Evolutionary conservation across 2,329 filamentous ascomycete species (phyloP).

Genomic region (Zopfia rhizophila): DNA sequence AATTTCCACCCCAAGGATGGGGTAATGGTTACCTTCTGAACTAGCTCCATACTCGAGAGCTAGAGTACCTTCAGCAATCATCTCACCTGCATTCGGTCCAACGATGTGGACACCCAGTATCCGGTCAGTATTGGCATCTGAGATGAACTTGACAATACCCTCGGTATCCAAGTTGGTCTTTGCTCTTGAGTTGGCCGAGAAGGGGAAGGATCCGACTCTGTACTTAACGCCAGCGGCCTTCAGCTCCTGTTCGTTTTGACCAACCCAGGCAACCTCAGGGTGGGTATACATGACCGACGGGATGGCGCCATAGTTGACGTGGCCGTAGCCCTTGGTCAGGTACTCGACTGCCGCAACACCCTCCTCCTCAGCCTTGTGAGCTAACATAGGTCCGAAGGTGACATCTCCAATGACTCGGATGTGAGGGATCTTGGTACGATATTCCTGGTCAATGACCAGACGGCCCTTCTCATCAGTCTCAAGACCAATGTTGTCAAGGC

Average conservation of each 20-base stretch:
- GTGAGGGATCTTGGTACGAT: slow-evolving; percentile 96
- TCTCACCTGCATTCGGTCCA: slow-evolving; percentile 94
- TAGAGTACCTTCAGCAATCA: slow-evolving; percentile 97
- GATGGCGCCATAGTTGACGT: slow-evolving; percentile 98
- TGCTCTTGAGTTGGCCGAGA: slow-evolving; percentile 96
- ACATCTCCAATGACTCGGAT: slow-evolving; percentile 96
- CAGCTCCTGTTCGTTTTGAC: slow-evolving; percentile 95
- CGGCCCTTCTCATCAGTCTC: slow-evolving; percentile 94
- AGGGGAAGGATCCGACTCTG: slow-evolving; percentile 93
- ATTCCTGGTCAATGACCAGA: slow-evolving; percentile 97
- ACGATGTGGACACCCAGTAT: slow-evolving; percentile 97
- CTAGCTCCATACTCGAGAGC: slow-evolving; percentile 97
- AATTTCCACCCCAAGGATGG: neutral
- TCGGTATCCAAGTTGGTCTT: slow-evolving; percentile 99
- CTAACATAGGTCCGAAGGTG: slow-evolving; percentile 98
- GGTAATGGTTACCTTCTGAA: slow-evolving; percentile 79
- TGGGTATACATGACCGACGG: slow-evolving; percentile 99
- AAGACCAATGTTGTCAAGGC: slow-evolving; percentile 91
- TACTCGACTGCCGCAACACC: slow-evolving; percentile 94
- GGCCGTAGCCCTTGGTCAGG: slow-evolving; percentile 96
- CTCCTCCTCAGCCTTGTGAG: slow-evolving; percentile 99
- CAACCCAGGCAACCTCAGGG: slow-evolving; percentile 98
- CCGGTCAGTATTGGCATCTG: slow-evolving; percentile 95
- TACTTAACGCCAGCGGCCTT: slow-evolving; percentile 92
- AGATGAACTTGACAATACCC: slow-evolving; percentile 95